Evolutionary conservation across 331 rosid genomes (phyloP).

Genomic region (Quercus phellos): DNA sequence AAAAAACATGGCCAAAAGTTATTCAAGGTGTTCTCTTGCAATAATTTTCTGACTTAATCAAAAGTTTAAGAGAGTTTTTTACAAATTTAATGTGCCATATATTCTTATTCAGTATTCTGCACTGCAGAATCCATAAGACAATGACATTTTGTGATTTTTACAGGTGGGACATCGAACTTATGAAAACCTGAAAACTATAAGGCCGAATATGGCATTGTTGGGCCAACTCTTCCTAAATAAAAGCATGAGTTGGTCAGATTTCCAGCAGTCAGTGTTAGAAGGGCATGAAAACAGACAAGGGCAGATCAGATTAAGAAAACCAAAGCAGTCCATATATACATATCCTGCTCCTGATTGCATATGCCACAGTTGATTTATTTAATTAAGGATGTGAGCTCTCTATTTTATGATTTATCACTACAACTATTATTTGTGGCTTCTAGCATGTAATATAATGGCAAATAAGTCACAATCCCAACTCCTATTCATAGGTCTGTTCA

Average conservation of each 20-base stretch:
- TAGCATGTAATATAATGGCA: slow-evolving; percentile 19
- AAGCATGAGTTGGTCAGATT: slow-evolving; percentile 60
- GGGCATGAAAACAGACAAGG: slow-evolving; percentile 81
- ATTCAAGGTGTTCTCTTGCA: background rate
- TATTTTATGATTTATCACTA: slow-evolving; percentile 26
- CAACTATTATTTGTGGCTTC: slow-evolving; percentile 30
- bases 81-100: background rate
- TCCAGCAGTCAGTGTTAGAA: slow-evolving; percentile 50
- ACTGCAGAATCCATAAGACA: background rate
- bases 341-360: slow-evolving; percentile 88
- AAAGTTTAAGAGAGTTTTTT: background rate
- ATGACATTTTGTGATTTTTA: slow-evolving; percentile 21
- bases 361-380: slow-evolving; percentile 49
- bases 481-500: slow-evolving; percentile 23
- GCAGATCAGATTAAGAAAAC: slow-evolving; percentile 64
- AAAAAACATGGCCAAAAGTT: background rate
- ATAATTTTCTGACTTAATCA: background rate
- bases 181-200: slow-evolving; percentile 65
- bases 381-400: slow-evolving; percentile 22
- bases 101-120: background rate
- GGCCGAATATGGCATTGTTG: slow-evolving; percentile 80
- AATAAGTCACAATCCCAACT: slow-evolving; percentile 38
- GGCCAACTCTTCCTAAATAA: slow-evolving; percentile 82
- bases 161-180: slow-evolving; percentile 89
- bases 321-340: slow-evolving; percentile 78